Evolutionary conservation across 805 yeast species (phyloP).

Genomic region (Kodamaea restingae): DNA sequence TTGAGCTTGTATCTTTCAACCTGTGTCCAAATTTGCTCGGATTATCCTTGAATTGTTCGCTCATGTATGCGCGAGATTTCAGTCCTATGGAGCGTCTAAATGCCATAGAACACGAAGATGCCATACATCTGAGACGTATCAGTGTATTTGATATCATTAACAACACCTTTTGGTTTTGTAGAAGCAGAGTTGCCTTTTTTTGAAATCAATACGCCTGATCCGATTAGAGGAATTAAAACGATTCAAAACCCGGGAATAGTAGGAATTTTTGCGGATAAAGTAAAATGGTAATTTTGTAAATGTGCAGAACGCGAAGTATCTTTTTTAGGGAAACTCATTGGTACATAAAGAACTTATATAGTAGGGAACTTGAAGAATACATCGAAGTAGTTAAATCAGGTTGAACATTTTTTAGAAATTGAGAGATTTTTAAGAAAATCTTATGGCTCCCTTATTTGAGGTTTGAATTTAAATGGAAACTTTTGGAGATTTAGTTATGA

Average conservation of each 20-base stretch:
- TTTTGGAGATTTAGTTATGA: too few species aligned
- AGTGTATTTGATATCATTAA: not conserved
- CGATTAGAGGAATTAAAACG: not conserved
- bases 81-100: not conserved
- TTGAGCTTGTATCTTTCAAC: not conserved
- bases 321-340: too few species aligned
- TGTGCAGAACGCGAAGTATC: too few species aligned
- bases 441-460: too few species aligned
- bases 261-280: not conserved
- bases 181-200: conserved; percentile 1
- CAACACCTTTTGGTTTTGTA: not conserved
- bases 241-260: not conserved
- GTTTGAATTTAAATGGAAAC: too few species aligned
- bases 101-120: not conserved
- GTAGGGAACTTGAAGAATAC: too few species aligned
- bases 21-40: not conserved
- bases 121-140: not conserved
- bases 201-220: not conserved
- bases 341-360: too few species aligned
- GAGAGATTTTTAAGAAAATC: not conserved
- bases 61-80: not conserved
- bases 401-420: not conserved
- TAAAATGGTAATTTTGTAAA: not conserved
- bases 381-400: not conserved
- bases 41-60: not conserved